Evolutionary conservation across 805 yeast species (phyloP).

Genomic region (Tetrapisispora pingtungensis): DNA sequence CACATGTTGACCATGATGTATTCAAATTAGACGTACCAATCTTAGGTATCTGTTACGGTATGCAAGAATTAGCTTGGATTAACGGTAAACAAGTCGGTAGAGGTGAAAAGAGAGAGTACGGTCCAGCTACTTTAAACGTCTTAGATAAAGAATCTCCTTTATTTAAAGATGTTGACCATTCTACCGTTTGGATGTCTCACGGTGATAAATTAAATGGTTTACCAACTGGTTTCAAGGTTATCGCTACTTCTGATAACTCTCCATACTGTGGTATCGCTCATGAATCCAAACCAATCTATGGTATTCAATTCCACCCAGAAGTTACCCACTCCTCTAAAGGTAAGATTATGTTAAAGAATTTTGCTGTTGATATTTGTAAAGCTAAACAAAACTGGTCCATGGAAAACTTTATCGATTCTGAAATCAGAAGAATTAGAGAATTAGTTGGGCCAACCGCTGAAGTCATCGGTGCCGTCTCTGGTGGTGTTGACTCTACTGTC

Average conservation of each 20-base stretch:
- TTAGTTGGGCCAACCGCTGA: slow-evolving; percentile 96
- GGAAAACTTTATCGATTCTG: slow-evolving; percentile 96
- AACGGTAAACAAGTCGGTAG: slow-evolving; percentile 85
- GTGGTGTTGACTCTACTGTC: slow-evolving; percentile 98
- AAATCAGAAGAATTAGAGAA: slow-evolving; percentile 81
- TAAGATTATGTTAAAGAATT: slow-evolving; percentile 75
- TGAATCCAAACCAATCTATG: slow-evolving; percentile 64
- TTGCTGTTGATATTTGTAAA: slow-evolving; percentile 83
- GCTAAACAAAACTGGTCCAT: slow-evolving; percentile 91
- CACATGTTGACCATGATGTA: slow-evolving; percentile 92
- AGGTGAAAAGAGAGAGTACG: slow-evolving; percentile 96
- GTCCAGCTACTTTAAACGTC: slow-evolving; percentile 84
- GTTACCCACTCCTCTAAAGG: slow-evolving; percentile 95
- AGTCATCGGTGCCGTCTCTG: slow-evolving; percentile 98
- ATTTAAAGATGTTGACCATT: slow-evolving; percentile 83
- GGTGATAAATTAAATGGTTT: slow-evolving; percentile 90
- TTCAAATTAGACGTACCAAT: slow-evolving; percentile 89
- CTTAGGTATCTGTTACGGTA: slow-evolving; percentile 96
- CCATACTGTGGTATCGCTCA: slow-evolving; percentile 91
- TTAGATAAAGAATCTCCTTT: slow-evolving; percentile 57
- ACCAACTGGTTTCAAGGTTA: slow-evolving; percentile 80
- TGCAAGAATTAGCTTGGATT: slow-evolving; percentile 98
- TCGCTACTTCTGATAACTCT: slow-evolving; percentile 88
- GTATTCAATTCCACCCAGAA: slow-evolving; percentile 98
- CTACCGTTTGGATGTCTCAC: slow-evolving; percentile 99